Conservation (phyloP, 2,329 filamentous ascomycete species). For the Elsinoe arachidis region DNA sequence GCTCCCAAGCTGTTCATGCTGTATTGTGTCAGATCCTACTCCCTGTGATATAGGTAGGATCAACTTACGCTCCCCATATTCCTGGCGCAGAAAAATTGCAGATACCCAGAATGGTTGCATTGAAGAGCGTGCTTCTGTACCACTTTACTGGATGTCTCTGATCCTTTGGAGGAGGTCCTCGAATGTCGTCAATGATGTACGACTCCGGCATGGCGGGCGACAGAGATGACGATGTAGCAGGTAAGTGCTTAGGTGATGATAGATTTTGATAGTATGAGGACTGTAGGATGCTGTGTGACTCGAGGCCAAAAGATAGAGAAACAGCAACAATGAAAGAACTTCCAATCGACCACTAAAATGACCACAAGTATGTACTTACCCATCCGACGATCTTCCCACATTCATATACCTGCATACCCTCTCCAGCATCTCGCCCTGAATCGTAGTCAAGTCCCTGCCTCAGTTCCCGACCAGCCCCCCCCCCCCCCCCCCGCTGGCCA, state of each 20-base stretch:
- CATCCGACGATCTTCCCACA: background rate
- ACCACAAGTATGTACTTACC: too few relatives aligned
- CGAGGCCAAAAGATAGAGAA: too few relatives aligned
- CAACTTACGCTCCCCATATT: slow-evolving; percentile 47
- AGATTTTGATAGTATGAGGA: too few relatives aligned
- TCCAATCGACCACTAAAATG: too few relatives aligned
- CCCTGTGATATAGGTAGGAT: too few relatives aligned
- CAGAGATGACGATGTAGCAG: too few relatives aligned
- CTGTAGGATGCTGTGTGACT: too few relatives aligned
- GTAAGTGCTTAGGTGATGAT: too few relatives aligned
- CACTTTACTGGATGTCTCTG: slow-evolving; percentile 27
- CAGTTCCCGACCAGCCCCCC: background rate
- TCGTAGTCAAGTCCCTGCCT: background rate
- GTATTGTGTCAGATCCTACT: slow-evolving; percentile 28
- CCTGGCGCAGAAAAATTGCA: slow-evolving; percentile 64
- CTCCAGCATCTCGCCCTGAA: background rate
- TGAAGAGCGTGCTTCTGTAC: slow-evolving; percentile 65
- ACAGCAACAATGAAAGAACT: too few relatives aligned
- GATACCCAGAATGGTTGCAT: slow-evolving; percentile 61
- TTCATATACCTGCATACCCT: background rate
- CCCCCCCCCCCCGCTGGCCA: too few relatives aligned
- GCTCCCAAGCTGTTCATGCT: slow-evolving; percentile 43
- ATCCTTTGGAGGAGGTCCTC: background rate
- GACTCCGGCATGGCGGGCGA: background rate
- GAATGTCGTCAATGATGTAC: background rate